A percentile compares a stretch with the other conserved stretches of the same genome.
Evolutionary conservation across 768 basidiomycete species (phyloP).

Genomic region (Serendipita vermifera): DNA sequence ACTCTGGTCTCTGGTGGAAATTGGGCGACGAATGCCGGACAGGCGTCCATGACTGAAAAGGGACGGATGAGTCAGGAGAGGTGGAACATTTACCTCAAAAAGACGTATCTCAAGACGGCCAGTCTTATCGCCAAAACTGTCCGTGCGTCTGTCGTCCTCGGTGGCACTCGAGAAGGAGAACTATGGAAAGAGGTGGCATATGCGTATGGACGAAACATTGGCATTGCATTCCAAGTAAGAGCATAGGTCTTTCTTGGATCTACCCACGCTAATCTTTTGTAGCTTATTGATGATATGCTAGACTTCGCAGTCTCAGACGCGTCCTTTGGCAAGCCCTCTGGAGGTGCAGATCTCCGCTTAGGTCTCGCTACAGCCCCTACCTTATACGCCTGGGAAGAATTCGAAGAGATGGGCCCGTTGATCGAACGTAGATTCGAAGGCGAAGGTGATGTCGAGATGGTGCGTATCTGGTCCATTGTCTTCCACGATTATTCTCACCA

Average conservation of each 20-base stretch:
- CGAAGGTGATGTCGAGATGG: constrained; percentile 69
- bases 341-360: constrained; percentile 68
- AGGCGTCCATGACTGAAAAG: constrained; percentile 17
- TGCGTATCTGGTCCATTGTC: constrained; percentile 25
- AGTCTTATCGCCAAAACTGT: constrained; percentile 82
- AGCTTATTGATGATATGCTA: constrained; percentile 92
- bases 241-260: neutral
- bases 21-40: neutral
- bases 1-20: neutral
- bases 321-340: constrained; percentile 74
- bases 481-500: constrained; percentile 3
- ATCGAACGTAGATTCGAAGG: constrained; percentile 66
- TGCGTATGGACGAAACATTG: constrained; percentile 78
- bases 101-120: constrained; percentile 88
- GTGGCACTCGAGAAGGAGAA: constrained; percentile 65
- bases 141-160: constrained; percentile 74
- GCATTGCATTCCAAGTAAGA: constrained; percentile 86
- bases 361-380: constrained; percentile 80
- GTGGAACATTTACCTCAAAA: constrained; percentile 74
- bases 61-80: constrained; percentile 31
- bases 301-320: constrained; percentile 74
- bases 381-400: constrained; percentile 76
- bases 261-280: constrained; percentile 4
- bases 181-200: constrained; percentile 82
- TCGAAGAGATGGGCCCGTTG: constrained; percentile 52